Base-by-base conservation (phyloP, 176 grass and related monocot genomes). In the Musa beccarii region DNA sequence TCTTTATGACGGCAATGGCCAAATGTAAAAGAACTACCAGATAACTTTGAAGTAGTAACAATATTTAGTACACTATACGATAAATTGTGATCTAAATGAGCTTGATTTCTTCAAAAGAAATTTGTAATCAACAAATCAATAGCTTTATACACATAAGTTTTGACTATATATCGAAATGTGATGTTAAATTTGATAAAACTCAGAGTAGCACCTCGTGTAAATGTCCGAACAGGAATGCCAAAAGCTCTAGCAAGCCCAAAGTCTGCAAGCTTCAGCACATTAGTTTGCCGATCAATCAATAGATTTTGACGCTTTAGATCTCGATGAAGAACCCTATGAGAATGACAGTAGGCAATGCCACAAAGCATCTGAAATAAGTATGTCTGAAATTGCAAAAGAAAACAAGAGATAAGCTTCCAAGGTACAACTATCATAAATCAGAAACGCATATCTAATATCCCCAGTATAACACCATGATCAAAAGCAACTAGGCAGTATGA, bases 301-400 rank as follows among this genome's bases (percentile, higher is more conserved):
- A 96, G 83, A 84, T 96, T 96, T 83, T 96, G 92, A 23, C 89
- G 92, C 79, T 96, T 96, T 12, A 96, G 68, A 51, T 96, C 92
- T 34, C 92, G 71, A 84, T 96, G 92, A 67, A 96, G 88, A 63
- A 96, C 82, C 14, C 89, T 80, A 74, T 92, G 92, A 2, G 92
- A 92, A 81, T 96, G 92, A 84, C 92, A 96, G 78, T 92, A 92
- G 14, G 88, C 89, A 13, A 96, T 79, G 24, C 92, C 92, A 9
- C 75, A 68, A 62, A 96, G 82, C 68, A 96, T 96, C 84, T 96
- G 92, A 77, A 89, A 84, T 28, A 96, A 84, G 78, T 79, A 96
- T 2, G 75, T 84, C 89, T 96, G 72, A 79, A 76, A 0, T 8
- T 1, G 24, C 10, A 67, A 11, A 52, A 65, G 24, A 51, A 53